phyloP scores from a whole-genome alignment of 176 grass and related monocot genomes.

The Aegilops sharonensis region DNA sequence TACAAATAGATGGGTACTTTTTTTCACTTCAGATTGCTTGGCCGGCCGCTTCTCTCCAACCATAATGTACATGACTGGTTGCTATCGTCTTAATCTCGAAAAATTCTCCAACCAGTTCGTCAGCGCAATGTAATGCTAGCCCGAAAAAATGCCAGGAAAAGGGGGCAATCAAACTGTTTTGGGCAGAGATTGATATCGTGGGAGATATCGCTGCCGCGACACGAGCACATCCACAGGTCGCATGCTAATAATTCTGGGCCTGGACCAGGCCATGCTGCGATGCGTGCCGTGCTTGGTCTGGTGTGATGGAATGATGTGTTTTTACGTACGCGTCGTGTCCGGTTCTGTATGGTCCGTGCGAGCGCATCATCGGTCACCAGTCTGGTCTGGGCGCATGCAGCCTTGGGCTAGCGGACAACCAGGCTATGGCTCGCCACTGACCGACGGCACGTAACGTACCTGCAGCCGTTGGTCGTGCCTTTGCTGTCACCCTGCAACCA shows the following conservation, averaged over 20 bases:
- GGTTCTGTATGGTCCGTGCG: conserved; percentile 11
- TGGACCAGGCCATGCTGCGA: conserved; percentile 8
- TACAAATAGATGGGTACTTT: conserved; percentile 28
- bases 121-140: too few relatives aligned
- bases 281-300: not conserved
- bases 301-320: not conserved
- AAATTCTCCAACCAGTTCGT: too few relatives aligned
- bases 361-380: not conserved
- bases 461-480: not conserved
- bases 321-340: conserved; percentile 7
- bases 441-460: not conserved
- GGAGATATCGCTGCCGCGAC: not conserved
- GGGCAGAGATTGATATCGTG: not conserved
- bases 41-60: too few relatives aligned
- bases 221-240: not conserved
- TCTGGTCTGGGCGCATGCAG: not conserved
- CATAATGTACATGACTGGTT: too few relatives aligned
- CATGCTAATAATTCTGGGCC: conserved; percentile 5
- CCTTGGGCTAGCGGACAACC: conserved; percentile 21
- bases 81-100: too few relatives aligned
- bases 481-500: not conserved
- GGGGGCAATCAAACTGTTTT: not conserved
- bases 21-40: not conserved
- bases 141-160: not conserved
- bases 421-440: not conserved